Evolutionary conservation across 2,329 filamentous ascomycete genomes (phyloP), one percentile per base, ranked within the genome.

Genomic region (Alternaria sp.): DNA sequence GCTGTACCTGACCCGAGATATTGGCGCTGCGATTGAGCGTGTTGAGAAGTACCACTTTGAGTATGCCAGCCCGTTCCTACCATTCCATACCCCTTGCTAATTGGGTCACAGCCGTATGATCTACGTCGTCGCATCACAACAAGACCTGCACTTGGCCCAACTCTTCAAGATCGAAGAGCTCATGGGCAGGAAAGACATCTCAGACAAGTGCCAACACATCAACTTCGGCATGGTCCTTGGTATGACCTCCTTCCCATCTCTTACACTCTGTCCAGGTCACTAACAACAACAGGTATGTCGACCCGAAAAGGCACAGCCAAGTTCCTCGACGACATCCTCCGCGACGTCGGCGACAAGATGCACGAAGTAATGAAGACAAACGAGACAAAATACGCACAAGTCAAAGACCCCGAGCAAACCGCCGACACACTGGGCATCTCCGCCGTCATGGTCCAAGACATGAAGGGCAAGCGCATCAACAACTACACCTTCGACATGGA

Each of bases 401-500:
- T 99, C 19, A 91, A 90, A 75, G 85, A 98, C 79, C 95, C 95
- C 0, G 89, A 89, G 58, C 87, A 88, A 58, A 91, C 90, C 10
- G 93, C 96, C 65, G 96, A 98, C 82, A 93, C 88, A 11, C 87
- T 98, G 4, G 96, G 95, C 67, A 97, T 98, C 77, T 94, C 91
- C 68, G 91, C 92, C 76, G 95, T 98, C 77, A 98, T 98, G 93
- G 93, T 97, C 19, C 95, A 98, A 81, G 96, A 98, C 77, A 97
- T 98, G 93, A 91, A 88, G 69, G 96, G 95, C 79, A 98, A 97
- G 88, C 88, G 92, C 67, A 83, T 89, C 76, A 89, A 89, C 80
- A 86, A 87, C 72, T 89, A 91, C 79, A 83, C 86, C 61, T 94
- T 95, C 81, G 90, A 94, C 82, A 89, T 93, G 85, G 89, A 93